Percentiles rank a stretch among this genome's conserved stretches.
These are phyloP conservation scores for Saksenaea oblongispora DNA, from an alignment of 371 early-diverging fungal genomes.

Conservation along the genomic window DNA sequence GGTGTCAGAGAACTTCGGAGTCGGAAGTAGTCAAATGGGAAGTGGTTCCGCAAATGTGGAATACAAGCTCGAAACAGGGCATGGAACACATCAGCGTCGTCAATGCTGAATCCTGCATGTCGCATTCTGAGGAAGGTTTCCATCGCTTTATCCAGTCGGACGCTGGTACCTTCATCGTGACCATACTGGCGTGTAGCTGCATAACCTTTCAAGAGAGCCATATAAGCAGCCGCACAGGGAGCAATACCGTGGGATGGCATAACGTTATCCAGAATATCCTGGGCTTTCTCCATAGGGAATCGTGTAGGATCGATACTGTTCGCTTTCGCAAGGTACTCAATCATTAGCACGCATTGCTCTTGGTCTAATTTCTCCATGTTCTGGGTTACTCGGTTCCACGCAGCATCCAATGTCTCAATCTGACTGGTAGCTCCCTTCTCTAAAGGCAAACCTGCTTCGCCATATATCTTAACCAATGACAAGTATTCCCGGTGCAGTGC, in stretches of 20 bases:
- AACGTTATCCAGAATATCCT: constrained; percentile 28
- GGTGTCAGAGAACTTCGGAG: constrained; percentile 6
- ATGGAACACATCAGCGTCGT: constrained; percentile 30
- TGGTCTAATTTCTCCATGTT: constrained; percentile 21
- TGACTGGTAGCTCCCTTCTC: constrained; percentile 6
- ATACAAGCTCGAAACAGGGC: constrained; percentile 42
- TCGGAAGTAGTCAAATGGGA: constrained; percentile 37
- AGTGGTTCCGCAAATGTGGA: constrained; percentile 33
- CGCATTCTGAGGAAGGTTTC: constrained; percentile 34
- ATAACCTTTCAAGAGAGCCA: constrained; percentile 34
- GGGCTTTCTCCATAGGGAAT: constrained; percentile 38
- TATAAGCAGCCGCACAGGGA: constrained; percentile 33
- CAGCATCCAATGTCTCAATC: constrained; percentile 20
- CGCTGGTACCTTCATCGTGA: constrained; percentile 10
- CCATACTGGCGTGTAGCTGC: constrained; percentile 33
- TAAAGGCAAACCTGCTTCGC: constrained; percentile 15
- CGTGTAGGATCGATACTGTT: constrained; percentile 32
- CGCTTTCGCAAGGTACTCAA: constrained; percentile 35
- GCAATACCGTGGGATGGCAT: constrained; percentile 32
- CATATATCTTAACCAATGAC: constrained; percentile 6
- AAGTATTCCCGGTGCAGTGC: constrained; percentile 15
- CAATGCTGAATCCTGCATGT: constrained; percentile 19
- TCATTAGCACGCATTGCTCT: constrained; percentile 30
- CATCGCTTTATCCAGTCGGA: constrained; percentile 38
- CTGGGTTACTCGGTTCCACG: constrained; percentile 25